Base-by-base conservation (phyloP, 345 rosid genomes). In the Erodium maritimum region DNA sequence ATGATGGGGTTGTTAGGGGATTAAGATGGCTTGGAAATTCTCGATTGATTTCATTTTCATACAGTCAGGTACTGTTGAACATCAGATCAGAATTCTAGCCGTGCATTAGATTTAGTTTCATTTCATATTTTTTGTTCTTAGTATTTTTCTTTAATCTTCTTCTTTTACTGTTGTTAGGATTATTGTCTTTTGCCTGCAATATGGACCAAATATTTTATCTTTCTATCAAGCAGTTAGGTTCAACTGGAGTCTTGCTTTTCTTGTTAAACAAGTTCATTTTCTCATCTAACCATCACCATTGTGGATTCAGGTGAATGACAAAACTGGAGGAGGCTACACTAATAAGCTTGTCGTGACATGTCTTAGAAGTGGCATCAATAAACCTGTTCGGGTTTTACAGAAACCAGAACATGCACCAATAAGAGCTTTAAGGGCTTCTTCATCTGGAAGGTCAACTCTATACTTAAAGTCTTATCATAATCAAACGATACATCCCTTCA, bases 21-120 rank as follows among this genome's bases (percentile, higher is more conserved):
- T 75, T 93, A 68, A 77, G 96, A 23, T 93, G 95, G 95, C 96
- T 93, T 71, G 99, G 96, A 61, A 93, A 93, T 73, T 93, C 96
- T 69, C 89, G 96, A 75, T 69, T 93, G 63, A 95, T 93, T 73
- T 93, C 96, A 59, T 83, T 85, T 81, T 87, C 97, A 50, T 77
- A 74, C 72, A 83, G 58, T 67, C 96, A 85, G 94, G 94, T 88
- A 72, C 54, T 33, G 56, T 54, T 60, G 46, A 54, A 11, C 55
- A 23, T 48, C 55, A 22, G 23, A 18, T 33, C 55, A 22, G 23
- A 18, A 33, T 66, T 29, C 33, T 45, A 29, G 17, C 51, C 5
- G 13, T 4, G 14, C 46, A 37, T 37, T 5, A 12, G 46, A 61
- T 5, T 65, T n/a, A 12, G 25, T 45, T 57, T 23, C 22, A 42